phyloP scores from a whole-genome alignment of 345 rosid species.

The Pseudoturritis turrita region DNA sequence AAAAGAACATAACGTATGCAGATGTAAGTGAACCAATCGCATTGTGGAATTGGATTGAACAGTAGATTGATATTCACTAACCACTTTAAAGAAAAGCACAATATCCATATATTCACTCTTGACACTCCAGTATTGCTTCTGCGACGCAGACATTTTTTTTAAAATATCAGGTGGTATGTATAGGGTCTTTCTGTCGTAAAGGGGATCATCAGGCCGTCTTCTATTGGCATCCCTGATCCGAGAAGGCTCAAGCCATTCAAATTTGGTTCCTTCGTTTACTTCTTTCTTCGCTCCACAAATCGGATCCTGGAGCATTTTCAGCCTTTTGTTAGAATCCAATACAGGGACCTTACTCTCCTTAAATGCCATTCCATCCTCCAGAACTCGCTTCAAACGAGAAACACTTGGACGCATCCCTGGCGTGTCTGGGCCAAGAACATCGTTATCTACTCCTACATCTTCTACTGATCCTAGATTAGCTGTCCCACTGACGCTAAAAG shows the following conservation, averaged over 20 bases:
- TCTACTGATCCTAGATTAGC: conserved; percentile 17
- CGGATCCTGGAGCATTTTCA: conserved; percentile 47
- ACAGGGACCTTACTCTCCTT: conserved; percentile 30
- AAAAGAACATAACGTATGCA: conserved; percentile 17
- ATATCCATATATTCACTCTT: conserved; percentile 89
- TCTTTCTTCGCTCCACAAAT: conserved; percentile 35
- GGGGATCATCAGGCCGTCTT: conserved; percentile 77
- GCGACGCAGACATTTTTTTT: conserved; percentile 85
- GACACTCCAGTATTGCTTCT: conserved; percentile 83
- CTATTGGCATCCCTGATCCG: conserved; percentile 65
- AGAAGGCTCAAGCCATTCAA: conserved; percentile 88
- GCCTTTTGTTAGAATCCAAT: conserved; percentile 50
- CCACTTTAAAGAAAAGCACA: conserved; percentile 97
- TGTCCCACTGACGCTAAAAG: conserved; percentile 16
- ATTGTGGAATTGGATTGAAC: neutral
- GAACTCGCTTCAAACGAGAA: conserved; percentile 66
- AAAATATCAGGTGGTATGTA: conserved; percentile 68
- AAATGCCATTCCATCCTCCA: conserved; percentile 38
- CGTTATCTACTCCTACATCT: conserved; percentile 28
- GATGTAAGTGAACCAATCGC: conserved; percentile 11
- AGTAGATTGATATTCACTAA: conserved; percentile 35
- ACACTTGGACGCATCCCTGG: conserved; percentile 55
- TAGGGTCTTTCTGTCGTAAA: conserved; percentile 72
- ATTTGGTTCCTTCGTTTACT: conserved; percentile 55
- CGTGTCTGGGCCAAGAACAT: conserved; percentile 66